These are phyloP conservation scores for Calonectria montana DNA, from an alignment of 2,329 filamentous ascomycete species.

Conservation along the genomic window DNA sequence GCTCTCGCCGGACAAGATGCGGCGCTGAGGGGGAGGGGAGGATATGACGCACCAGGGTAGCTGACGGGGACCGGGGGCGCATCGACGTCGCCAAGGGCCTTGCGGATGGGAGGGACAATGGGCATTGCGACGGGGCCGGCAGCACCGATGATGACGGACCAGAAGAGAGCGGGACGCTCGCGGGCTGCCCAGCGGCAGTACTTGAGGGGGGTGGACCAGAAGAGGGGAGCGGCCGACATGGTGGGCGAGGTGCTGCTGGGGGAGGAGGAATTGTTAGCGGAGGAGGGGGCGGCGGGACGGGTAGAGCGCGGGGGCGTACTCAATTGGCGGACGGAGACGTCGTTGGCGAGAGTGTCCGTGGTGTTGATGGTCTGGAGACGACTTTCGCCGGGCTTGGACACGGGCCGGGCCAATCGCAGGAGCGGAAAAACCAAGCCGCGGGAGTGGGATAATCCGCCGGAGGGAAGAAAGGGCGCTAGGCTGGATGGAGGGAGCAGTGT, in stretches of 20 bases:
- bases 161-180: constrained; percentile 93
- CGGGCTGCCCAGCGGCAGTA: constrained; percentile 91
- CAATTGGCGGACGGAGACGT: constrained; percentile 48
- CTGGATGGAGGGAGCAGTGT: constrained; percentile 6
- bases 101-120: constrained; percentile 79
- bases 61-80: constrained; percentile 82
- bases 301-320: constrained; percentile 37
- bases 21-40: background rate
- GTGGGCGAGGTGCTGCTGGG: constrained; percentile 32
- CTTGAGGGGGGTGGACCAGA: constrained; percentile 85
- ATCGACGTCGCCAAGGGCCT: constrained; percentile 78
- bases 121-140: constrained; percentile 78
- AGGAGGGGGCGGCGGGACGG: background rate
- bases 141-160: constrained; percentile 79
- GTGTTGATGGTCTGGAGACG: constrained; percentile 37
- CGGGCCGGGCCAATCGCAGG: constrained; percentile 39
- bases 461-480: constrained; percentile 13
- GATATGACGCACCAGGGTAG: constrained; percentile 82
- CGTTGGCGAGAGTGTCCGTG: constrained; percentile 34
- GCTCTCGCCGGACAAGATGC: background rate
- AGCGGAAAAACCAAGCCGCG: constrained; percentile 47
- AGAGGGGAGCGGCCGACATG: constrained; percentile 76
- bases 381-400: constrained; percentile 17
- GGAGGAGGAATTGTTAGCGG: background rate
- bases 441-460: constrained; percentile 39